A percentile compares a stretch with the other conserved stretches of the same genome.
These are phyloP conservation scores for Hypoxylon trugodes DNA, from an alignment of 495 filamentous ascomycete genomes.

Conservation along the genomic window DNA sequence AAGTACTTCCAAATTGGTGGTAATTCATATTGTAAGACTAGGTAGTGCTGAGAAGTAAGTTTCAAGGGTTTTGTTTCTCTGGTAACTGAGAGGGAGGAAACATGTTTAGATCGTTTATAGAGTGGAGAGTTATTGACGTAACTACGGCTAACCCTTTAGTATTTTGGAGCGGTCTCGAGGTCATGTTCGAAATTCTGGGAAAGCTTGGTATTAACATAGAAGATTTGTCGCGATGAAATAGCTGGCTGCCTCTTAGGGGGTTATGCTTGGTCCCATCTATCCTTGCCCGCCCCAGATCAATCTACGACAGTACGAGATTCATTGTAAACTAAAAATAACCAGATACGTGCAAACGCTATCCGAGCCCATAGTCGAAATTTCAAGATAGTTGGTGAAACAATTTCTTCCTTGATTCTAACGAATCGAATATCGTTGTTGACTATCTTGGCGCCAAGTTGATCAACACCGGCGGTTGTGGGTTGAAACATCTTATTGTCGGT, in stretches of 20 bases:
- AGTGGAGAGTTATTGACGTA: background rate
- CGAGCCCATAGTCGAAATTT: slow-evolving; percentile 2
- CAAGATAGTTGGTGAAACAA: slow-evolving; percentile 13
- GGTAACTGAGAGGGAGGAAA: background rate
- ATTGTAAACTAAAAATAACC: slow-evolving; percentile 32
- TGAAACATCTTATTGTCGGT: slow-evolving; percentile 30
- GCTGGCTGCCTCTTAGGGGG: background rate
- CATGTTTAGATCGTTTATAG: background rate
- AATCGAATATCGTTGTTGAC: slow-evolving; percentile 3
- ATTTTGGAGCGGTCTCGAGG: background rate
- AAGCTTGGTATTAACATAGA: background rate
- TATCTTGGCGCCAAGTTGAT: slow-evolving; percentile 38
- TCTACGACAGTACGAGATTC: slow-evolving; percentile 4
- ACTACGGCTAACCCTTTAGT: background rate
- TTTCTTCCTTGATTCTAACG: slow-evolving; percentile 7
- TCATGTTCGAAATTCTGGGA: background rate
- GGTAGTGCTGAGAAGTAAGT: background rate
- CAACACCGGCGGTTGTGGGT: slow-evolving; percentile 12
- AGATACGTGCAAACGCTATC: slow-evolving; percentile 5
- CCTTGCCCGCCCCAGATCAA: background rate
- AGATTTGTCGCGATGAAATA: background rate
- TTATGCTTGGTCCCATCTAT: slow-evolving; percentile 1
- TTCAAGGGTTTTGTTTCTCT: background rate
- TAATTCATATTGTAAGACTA: background rate
- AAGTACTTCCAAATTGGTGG: slow-evolving; percentile 34